These are phyloP conservation scores for Raphanus hybrid DNA, from an alignment of 441 rosid species.

Conservation along the genomic window DNA sequence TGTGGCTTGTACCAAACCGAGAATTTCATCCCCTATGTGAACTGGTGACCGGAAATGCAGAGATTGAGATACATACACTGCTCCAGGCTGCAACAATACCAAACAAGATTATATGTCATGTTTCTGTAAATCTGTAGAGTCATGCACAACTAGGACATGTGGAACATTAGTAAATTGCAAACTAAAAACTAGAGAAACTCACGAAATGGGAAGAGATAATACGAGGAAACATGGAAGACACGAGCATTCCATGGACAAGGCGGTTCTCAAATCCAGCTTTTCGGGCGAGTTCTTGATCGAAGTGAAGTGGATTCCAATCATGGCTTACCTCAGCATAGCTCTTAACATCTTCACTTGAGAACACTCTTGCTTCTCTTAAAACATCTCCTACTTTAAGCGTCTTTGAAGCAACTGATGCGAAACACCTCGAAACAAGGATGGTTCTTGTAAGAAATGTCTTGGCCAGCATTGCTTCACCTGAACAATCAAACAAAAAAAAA, in stretches of 20 bases:
- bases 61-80: conserved; percentile 81
- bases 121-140: too few relatives aligned
- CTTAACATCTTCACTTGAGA: conserved; percentile 60
- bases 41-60: conserved; percentile 77
- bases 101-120: neutral
- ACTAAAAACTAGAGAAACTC: conserved; percentile 40
- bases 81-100: conserved; percentile 69
- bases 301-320: conserved; percentile 78
- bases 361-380: conserved; percentile 61
- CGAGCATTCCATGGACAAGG: conserved; percentile 90
- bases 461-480: too few relatives aligned
- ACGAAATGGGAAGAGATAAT: conserved; percentile 78
- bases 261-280: conserved; percentile 66
- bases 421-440: too few relatives aligned
- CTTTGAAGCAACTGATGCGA: too few relatives aligned
- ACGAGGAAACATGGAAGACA: conserved; percentile 82
- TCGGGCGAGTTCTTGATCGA: conserved; percentile 62
- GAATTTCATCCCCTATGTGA: conserved; percentile 68
- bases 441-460: too few relatives aligned
- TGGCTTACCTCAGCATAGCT: conserved; percentile 74
- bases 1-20: conserved; percentile 59
- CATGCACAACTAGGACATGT: neutral
- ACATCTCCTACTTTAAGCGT: conserved; percentile 51
- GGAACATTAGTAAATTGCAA: neutral
- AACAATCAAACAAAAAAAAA: too few relatives aligned